These are phyloP conservation scores for Malus hybrid DNA, from an alignment of 331 rosid species.

Conservation along the genomic window DNA sequence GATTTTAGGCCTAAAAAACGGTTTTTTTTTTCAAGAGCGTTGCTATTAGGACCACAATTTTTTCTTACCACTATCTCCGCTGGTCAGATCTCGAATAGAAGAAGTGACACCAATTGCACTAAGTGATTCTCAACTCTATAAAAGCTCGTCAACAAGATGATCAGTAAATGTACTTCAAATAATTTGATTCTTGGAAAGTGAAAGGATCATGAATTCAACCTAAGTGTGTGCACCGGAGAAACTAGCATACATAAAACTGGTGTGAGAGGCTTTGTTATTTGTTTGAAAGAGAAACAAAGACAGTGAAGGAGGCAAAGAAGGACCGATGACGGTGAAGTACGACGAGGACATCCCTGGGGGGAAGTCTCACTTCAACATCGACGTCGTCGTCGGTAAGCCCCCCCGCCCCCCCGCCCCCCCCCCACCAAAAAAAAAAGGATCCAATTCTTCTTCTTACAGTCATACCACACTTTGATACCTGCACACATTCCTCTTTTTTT, in stretches of 20 bases:
- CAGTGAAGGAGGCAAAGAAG: neutral
- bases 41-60: neutral
- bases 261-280: neutral
- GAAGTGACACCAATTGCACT: neutral
- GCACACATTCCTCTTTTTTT: neutral
- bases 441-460: too few species aligned
- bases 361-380: neutral
- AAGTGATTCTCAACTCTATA: neutral
- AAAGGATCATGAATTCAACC: neutral
- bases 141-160: neutral
- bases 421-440: too few species aligned
- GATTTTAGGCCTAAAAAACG: neutral
- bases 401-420: neutral
- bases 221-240: neutral
- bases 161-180: neutral
- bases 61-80: neutral
- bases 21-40: neutral
- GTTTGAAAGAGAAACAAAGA: neutral
- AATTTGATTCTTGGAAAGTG: neutral
- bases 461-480: too few species aligned
- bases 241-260: neutral
- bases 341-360: neutral
- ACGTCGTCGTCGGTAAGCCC: neutral
- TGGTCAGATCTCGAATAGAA: neutral
- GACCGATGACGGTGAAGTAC: neutral